A percentile compares a stretch with the other conserved stretches of the same genome.
Conservation (phyloP, 2,329 filamentous ascomycete species). For the Dactylellina sp. region DNA sequence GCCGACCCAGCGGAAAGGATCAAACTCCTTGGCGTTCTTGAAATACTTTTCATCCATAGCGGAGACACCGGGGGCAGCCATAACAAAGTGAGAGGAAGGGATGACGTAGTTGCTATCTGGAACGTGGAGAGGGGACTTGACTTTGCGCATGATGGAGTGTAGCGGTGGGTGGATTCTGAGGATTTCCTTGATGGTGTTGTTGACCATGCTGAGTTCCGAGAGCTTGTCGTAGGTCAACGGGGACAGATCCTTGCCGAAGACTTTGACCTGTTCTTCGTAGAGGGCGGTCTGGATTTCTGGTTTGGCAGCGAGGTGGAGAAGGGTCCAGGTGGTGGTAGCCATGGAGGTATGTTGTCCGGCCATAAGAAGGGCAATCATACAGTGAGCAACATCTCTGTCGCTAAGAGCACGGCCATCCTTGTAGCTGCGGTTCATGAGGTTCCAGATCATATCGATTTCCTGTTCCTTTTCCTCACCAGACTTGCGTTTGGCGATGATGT, state of each 20-base stretch:
- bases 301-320: slow-evolving; percentile 77
- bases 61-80: slow-evolving; percentile 67
- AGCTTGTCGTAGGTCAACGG: slow-evolving; percentile 72
- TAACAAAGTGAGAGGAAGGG: slow-evolving; percentile 67
- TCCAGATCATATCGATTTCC: slow-evolving; percentile 79
- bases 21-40: slow-evolving; percentile 70
- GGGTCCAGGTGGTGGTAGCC: slow-evolving; percentile 80
- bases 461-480: slow-evolving; percentile 66
- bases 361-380: slow-evolving; percentile 90
- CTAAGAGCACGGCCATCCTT: slow-evolving; percentile 77
- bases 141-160: slow-evolving; percentile 78
- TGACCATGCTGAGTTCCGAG: slow-evolving; percentile 71
- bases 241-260: slow-evolving; percentile 70
- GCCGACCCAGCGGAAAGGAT: slow-evolving; percentile 73
- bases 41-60: slow-evolving; percentile 72
- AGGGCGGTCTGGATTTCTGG: slow-evolving; percentile 77
- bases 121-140: slow-evolving; percentile 74
- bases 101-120: slow-evolving; percentile 70
- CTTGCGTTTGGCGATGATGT: slow-evolving; percentile 74
- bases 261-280: slow-evolving; percentile 73
- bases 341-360: slow-evolving; percentile 85
- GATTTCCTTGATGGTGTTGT: slow-evolving; percentile 77
- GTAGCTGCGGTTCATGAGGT: slow-evolving; percentile 81
- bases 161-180: slow-evolving; percentile 78
- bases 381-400: slow-evolving; percentile 81